These are phyloP conservation scores for Solanum hybrid DNA, from an alignment of 305 asterid genomes.

Conservation along the genomic window DNA sequence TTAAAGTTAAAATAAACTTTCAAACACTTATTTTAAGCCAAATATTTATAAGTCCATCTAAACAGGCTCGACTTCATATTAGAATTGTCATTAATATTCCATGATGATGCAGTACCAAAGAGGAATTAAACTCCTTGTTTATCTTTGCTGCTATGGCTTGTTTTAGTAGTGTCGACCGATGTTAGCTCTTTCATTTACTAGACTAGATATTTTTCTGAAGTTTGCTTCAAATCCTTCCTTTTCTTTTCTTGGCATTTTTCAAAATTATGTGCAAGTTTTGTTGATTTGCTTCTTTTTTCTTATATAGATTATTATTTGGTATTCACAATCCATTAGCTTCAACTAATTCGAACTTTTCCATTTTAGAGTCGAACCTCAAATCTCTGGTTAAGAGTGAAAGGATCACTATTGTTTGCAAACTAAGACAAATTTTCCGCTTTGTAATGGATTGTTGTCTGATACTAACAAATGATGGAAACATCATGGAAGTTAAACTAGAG, in stretches of 20 bases:
- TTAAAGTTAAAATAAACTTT: neutral
- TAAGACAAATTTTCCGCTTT: neutral
- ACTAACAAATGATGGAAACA: neutral
- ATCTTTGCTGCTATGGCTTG: neutral
- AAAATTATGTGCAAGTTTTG: neutral
- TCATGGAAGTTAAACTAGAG: neutral
- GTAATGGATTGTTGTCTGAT: neutral
- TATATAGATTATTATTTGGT: neutral
- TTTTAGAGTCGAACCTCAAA: rapidly evolving
- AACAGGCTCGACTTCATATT: neutral
- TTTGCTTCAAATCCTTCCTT: neutral
- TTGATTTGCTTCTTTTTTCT: neutral
- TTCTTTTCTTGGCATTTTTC: neutral
- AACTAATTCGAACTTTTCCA: rapidly evolving
- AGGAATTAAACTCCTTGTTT: neutral
- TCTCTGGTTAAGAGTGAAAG: no score
- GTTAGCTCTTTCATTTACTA: neutral
- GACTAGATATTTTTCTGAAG: neutral
- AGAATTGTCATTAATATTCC: neutral
- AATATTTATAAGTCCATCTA: neutral
- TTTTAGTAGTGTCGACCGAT: neutral
- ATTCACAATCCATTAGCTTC: neutral
- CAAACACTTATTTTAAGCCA: neutral
- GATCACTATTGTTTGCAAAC: neutral
- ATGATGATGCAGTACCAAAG: neutral